Conservation (phyloP, 2,329 filamentous ascomycete species). For the Diaporthe destruens region DNA sequence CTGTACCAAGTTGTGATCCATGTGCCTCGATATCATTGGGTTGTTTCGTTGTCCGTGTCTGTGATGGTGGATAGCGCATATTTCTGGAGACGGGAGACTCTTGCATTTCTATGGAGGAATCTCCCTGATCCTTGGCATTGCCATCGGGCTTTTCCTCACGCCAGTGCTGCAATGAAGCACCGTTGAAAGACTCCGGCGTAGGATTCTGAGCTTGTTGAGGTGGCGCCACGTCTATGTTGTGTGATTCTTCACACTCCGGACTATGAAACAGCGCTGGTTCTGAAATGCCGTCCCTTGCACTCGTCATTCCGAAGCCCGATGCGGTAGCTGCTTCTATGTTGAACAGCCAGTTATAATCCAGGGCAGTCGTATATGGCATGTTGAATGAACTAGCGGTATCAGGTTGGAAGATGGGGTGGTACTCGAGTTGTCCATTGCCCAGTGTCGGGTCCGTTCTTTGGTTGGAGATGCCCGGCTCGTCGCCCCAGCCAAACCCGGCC, state of each 20-base stretch:
- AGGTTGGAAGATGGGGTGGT: conserved; percentile 69
- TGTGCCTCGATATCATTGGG: not conserved
- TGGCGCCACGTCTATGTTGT: conserved; percentile 5
- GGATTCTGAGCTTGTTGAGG: conserved; percentile 25
- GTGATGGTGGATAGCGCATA: not conserved
- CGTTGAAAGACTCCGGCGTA: conserved; percentile 28
- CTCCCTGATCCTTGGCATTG: not conserved
- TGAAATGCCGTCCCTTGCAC: not conserved
- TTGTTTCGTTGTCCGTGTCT: not conserved
- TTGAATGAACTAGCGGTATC: conserved; percentile 75
- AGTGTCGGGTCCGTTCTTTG: conserved; percentile 42
- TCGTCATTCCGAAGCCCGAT: conserved; percentile 40
- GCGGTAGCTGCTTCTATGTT: conserved; percentile 52
- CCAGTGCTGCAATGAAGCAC: not conserved
- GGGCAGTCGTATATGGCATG: conserved; percentile 73
- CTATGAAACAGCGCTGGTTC: not conserved
- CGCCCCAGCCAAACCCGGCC: not conserved
- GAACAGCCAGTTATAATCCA: conserved; percentile 74
- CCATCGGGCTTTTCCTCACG: not conserved
- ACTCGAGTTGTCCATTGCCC: conserved; percentile 51
- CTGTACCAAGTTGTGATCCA: not conserved
- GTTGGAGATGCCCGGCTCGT: conserved; percentile 8
- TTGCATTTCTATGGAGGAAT: not conserved
- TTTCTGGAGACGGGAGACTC: not conserved
- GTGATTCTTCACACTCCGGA: not conserved